Evolutionary conservation across 352 stramenopile genomes (phyloP).

Genomic region (Peronospora belbahrii): DNA sequence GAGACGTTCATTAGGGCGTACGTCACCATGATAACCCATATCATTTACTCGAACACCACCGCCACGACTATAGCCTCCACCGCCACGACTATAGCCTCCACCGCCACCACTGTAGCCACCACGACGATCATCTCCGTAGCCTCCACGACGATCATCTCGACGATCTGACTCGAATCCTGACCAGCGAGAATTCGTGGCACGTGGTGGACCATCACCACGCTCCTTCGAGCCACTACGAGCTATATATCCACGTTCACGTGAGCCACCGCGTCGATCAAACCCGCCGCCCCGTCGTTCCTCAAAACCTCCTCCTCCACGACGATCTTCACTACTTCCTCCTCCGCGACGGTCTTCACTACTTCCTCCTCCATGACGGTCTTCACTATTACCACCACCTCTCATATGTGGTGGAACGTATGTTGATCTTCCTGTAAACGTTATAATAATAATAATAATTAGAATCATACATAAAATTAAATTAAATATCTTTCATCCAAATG

Average conservation of each 20-base stretch:
- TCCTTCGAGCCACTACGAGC: conserved; percentile 28
- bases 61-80: conserved; percentile 38
- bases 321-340: conserved; percentile 26
- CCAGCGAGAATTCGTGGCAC: conserved; percentile 47
- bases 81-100: conserved; percentile 15
- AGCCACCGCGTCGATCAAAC: conserved; percentile 29
- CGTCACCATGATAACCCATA: conserved; percentile 95
- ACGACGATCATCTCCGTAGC: conserved; percentile 23
- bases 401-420: conserved; percentile 74
- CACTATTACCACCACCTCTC: conserved; percentile 27
- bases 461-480: too few species aligned
- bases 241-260: conserved; percentile 26
- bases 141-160: conserved; percentile 27
- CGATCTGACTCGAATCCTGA: conserved; percentile 40
- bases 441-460: conserved; percentile 6
- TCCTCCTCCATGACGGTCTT: conserved; percentile 27
- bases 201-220: conserved; percentile 20
- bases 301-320: conserved; percentile 13
- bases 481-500: too few species aligned
- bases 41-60: conserved; percentile 84
- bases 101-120: conserved; percentile 19
- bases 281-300: conserved; percentile 22
- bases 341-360: conserved; percentile 26
- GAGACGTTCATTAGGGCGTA: conserved; percentile 86
- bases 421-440: conserved; percentile 51